A percentile compares a stretch with the other conserved stretches of the same genome.
phyloP scores from a whole-genome alignment of 495 filamentous ascomycete species.

The Parathielavia hyrcaniae region DNA sequence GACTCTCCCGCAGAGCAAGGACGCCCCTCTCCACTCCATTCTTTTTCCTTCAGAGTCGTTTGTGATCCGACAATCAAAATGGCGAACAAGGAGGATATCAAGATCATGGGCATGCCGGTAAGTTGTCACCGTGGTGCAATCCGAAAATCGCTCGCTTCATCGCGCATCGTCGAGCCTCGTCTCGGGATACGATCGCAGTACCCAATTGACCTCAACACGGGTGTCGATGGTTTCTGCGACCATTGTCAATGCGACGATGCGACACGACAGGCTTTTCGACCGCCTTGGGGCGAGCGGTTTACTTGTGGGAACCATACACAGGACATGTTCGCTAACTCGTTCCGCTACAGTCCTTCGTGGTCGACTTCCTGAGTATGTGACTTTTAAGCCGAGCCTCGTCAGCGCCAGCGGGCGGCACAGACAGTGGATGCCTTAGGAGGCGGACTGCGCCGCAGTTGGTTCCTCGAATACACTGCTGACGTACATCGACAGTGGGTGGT shows the following conservation, averaged over 20 bases:
- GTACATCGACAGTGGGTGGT: constrained; percentile 79
- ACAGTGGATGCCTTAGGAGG: constrained; percentile 32
- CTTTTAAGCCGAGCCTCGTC: constrained; percentile 1
- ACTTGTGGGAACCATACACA: background rate
- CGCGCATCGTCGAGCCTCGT: constrained; percentile 3
- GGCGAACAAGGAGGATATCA: constrained; percentile 41
- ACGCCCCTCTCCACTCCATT: constrained; percentile 43
- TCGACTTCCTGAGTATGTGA: constrained; percentile 96
- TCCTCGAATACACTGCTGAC: constrained; percentile 20
- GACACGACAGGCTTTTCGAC: background rate
- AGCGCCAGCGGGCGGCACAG: background rate
- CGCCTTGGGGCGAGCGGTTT: background rate
- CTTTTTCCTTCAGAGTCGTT: constrained; percentile 43
- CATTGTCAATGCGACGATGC: constrained; percentile 1
- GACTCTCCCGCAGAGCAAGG: constrained; percentile 36
- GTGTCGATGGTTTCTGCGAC: constrained; percentile 18
- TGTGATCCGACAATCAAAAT: constrained; percentile 53
- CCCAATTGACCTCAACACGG: constrained; percentile 26
- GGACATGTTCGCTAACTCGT: constrained; percentile 23
- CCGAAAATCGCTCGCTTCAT: constrained; percentile 41
- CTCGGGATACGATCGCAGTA: constrained; percentile 16
- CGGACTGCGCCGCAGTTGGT: constrained; percentile 25
- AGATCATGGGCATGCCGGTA: constrained; percentile 86
- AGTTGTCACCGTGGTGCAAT: constrained; percentile 31
- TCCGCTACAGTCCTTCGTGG: constrained; percentile 56